Conservation (phyloP, 305 asterid species). For the Fraxinus nigra region DNA sequence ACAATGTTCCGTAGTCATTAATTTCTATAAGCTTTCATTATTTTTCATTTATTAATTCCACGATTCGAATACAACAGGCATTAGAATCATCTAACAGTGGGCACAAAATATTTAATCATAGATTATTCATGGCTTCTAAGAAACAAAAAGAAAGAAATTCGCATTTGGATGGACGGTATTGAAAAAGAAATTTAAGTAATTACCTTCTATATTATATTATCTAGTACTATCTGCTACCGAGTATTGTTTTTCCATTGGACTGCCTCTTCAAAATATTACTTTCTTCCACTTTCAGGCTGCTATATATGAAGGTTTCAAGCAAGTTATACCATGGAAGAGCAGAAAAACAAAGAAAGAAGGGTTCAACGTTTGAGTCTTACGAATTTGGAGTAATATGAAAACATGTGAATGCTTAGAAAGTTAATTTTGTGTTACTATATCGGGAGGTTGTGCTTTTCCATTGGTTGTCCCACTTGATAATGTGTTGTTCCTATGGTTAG, state of each 20-base stretch:
- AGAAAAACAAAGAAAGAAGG: slow-evolving; percentile 15
- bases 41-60: not conserved
- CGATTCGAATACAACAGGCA: not conserved
- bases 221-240: not conserved
- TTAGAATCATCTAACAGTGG: not conserved
- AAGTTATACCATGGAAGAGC: slow-evolving; percentile 23
- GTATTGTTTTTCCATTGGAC: not conserved
- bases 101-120: not conserved
- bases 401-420: not conserved
- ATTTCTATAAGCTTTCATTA: not conserved
- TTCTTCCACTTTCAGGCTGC: slow-evolving; percentile 15
- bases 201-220: too few relatives aligned
- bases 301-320: slow-evolving; percentile 24
- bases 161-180: not conserved
- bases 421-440: not conserved
- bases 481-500: not conserved
- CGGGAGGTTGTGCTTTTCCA: not conserved
- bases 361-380: not conserved
- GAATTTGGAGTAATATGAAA: not conserved
- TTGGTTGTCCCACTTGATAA: not conserved
- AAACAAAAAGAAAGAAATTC: not conserved
- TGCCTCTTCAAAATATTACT: not conserved
- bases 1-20: not conserved
- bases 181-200: not conserved
- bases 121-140: not conserved